Evolutionary conservation across 2,329 filamentous ascomycete genomes (phyloP).

Genomic region (Diaporthe sp.): DNA sequence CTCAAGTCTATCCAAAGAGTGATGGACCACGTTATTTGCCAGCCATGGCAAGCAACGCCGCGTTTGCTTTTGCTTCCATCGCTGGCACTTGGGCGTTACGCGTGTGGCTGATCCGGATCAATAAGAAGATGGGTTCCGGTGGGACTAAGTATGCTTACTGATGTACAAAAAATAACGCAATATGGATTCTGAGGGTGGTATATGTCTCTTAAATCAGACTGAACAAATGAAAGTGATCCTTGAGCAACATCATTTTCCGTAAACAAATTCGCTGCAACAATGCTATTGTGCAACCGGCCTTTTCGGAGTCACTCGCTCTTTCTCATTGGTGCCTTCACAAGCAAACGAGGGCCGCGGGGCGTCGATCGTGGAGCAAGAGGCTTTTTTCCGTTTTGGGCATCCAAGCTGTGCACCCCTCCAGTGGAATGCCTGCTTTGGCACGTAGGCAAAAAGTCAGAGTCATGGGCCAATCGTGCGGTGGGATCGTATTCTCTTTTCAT

Average conservation of each 20-base stretch:
- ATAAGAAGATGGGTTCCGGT: conserved; percentile 1
- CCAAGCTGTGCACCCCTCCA: too few relatives aligned
- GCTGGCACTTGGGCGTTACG: not conserved
- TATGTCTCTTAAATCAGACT: not conserved
- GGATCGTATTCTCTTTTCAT: too few relatives aligned
- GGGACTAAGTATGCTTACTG: not conserved
- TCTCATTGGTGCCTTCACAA: too few relatives aligned
- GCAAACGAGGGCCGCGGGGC: too few relatives aligned
- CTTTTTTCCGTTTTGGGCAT: too few relatives aligned
- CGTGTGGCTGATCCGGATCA: not conserved
- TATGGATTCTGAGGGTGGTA: not conserved
- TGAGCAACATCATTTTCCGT: not conserved
- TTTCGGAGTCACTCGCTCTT: fast-evolving
- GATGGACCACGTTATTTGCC: conserved; percentile 9
- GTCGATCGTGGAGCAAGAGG: too few relatives aligned
- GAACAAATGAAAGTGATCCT: not conserved
- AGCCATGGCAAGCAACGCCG: conserved; percentile 7
- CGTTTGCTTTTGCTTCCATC: not conserved
- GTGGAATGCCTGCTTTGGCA: too few relatives aligned
- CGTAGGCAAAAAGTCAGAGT: too few relatives aligned
- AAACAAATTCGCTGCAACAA: not conserved
- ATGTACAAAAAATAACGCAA: not conserved
- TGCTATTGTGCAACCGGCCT: not conserved
- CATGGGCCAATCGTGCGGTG: fast-evolving
- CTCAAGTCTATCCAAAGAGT: not conserved